phyloP scores from a whole-genome alignment of 768 basidiomycete genomes.

The Agrocybe pediades region DNA sequence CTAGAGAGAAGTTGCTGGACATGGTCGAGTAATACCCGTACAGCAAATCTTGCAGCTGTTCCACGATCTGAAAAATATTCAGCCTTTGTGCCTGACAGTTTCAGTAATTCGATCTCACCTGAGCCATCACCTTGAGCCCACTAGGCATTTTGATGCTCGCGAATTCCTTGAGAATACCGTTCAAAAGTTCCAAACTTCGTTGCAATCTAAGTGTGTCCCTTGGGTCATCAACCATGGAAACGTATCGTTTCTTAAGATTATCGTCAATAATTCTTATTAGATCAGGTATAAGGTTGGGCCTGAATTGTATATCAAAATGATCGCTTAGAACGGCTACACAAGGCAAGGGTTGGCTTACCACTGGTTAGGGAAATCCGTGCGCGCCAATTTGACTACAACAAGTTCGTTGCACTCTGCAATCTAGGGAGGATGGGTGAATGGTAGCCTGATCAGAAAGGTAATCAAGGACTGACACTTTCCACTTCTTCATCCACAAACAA shows the following conservation, averaged over 20 bases:
- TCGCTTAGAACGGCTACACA: neutral
- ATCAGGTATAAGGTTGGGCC: slow-evolving; percentile 60
- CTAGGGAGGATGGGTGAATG: slow-evolving; percentile 36
- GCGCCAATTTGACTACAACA: slow-evolving; percentile 75
- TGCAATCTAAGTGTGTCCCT: slow-evolving; percentile 52
- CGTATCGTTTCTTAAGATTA: slow-evolving; percentile 52
- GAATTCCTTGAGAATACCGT: slow-evolving; percentile 71
- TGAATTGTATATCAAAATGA: slow-evolving; percentile 22
- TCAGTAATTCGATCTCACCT: slow-evolving; percentile 39
- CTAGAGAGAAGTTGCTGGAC: slow-evolving; percentile 39
- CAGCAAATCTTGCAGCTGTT: slow-evolving; percentile 54
- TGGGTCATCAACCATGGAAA: slow-evolving; percentile 40
- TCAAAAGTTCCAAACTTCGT: slow-evolving; percentile 64
- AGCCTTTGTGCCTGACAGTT: neutral
- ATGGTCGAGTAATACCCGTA: slow-evolving; percentile 62
- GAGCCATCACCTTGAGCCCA: slow-evolving; percentile 66
- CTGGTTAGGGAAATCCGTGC: slow-evolving; percentile 70
- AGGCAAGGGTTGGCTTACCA: slow-evolving; percentile 50
- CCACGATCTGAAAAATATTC: slow-evolving; percentile 47
- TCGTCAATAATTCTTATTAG: slow-evolving; percentile 58
- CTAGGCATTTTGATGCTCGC: slow-evolving; percentile 68
- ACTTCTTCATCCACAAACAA: slow-evolving; percentile 76
- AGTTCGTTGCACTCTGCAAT: slow-evolving; percentile 79
- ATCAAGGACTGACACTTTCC: slow-evolving; percentile 53
- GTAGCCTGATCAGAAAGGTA: slow-evolving; percentile 1